These are phyloP conservation scores for Panaeolus papilionaceus DNA, from an alignment of 768 basidiomycete species.

Conservation along the genomic window DNA sequence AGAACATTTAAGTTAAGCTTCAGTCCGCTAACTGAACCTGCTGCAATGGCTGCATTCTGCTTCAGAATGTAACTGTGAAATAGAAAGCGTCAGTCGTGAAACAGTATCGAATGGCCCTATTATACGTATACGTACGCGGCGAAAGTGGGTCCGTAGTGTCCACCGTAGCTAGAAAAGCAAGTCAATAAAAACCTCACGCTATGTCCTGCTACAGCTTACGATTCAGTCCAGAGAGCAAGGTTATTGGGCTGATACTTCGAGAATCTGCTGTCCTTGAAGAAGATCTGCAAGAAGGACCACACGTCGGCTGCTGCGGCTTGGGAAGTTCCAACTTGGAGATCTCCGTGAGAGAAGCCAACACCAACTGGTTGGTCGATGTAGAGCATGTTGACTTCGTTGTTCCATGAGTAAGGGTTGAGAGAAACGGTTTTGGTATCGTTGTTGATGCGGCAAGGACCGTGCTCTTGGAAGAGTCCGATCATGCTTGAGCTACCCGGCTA, in stretches of 20 bases:
- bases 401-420: slow-evolving; percentile 75
- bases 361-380: slow-evolving; percentile 72
- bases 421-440: slow-evolving; percentile 61
- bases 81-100: not conserved
- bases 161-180: slow-evolving; percentile 58
- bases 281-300: slow-evolving; percentile 71
- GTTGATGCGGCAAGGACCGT: slow-evolving; percentile 71
- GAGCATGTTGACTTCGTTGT: slow-evolving; percentile 70
- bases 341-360: slow-evolving; percentile 67
- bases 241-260: slow-evolving; percentile 48
- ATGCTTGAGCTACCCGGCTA: slow-evolving; percentile 66
- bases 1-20: slow-evolving; percentile 61
- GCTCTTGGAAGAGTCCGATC: slow-evolving; percentile 75
- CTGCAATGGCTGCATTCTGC: slow-evolving; percentile 62
- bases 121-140: slow-evolving; percentile 45
- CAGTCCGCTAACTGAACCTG: slow-evolving; percentile 48
- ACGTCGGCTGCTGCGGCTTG: slow-evolving; percentile 59
- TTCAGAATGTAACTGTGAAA: slow-evolving; percentile 53
- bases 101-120: too few relatives aligned
- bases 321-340: slow-evolving; percentile 54
- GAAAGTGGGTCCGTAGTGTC: slow-evolving; percentile 74
- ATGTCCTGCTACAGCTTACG: slow-evolving; percentile 36
- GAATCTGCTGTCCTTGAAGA: slow-evolving; percentile 61
- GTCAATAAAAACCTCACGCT: not conserved
- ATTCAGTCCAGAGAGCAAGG: slow-evolving; percentile 71